A percentile compares a stretch with the other conserved stretches of the same genome.
Evolutionary conservation across 345 rosid genomes (phyloP).

Genomic region (Laguncularia racemosa): DNA sequence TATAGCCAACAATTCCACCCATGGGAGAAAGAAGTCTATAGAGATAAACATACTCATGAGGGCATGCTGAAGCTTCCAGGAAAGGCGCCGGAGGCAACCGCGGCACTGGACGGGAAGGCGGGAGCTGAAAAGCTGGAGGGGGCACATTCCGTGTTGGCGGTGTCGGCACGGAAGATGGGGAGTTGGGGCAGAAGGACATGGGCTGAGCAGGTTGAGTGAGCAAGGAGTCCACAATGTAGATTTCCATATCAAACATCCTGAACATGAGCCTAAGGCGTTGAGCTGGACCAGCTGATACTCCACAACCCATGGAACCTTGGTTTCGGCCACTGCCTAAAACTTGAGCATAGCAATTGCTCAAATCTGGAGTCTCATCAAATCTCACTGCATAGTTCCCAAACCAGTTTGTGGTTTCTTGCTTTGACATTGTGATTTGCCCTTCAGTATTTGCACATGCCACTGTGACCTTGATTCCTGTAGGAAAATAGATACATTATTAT

Average conservation of each 20-base stretch:
- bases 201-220: constrained; percentile 67
- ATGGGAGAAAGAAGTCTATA: background rate
- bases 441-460: constrained; percentile 46
- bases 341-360: constrained; percentile 63
- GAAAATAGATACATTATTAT: background rate
- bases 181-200: constrained; percentile 50
- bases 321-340: constrained; percentile 40
- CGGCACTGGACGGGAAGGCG: constrained; percentile 42
- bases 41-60: constrained; percentile 54
- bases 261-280: constrained; percentile 44
- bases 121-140: constrained; percentile 50
- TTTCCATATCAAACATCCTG: constrained; percentile 46
- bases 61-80: constrained; percentile 67
- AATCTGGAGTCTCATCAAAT: constrained; percentile 70
- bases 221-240: constrained; percentile 47
- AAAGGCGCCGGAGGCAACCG: constrained; percentile 49
- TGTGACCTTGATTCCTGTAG: constrained; percentile 55
- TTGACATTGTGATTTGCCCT: constrained; percentile 55
- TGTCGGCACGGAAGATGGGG: constrained; percentile 13
- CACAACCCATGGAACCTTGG: constrained; percentile 27
- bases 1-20: background rate
- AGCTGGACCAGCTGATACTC: constrained; percentile 52
- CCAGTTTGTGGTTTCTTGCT: constrained; percentile 65
- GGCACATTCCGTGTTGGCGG: constrained; percentile 40
- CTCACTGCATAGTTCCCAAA: constrained; percentile 64